A percentile compares a stretch with the other conserved stretches of the same genome.
Evolutionary conservation across 2,329 filamentous ascomycete species (phyloP).

Genomic region (Beauveria australis): DNA sequence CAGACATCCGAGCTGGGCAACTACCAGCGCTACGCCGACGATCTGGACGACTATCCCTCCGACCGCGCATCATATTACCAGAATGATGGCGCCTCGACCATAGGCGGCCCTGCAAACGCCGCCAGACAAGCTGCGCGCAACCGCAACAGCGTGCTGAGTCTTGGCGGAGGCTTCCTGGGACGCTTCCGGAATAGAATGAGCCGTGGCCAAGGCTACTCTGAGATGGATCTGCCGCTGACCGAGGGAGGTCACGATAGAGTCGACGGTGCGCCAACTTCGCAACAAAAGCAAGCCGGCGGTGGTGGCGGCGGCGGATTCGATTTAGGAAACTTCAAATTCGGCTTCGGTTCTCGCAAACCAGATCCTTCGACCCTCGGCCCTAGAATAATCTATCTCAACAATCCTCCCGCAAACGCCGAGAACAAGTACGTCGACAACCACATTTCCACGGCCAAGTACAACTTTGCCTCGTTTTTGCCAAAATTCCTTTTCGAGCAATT

Average conservation of each 20-base stretch:
- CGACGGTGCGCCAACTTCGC: slow-evolving; percentile 21
- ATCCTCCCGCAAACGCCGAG: slow-evolving; percentile 78
- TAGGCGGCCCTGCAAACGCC: slow-evolving; percentile 45
- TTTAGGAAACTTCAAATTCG: slow-evolving; percentile 80
- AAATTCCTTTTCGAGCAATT: slow-evolving; percentile 99
- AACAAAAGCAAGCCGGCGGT: slow-evolving; percentile 30
- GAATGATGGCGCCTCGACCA: slow-evolving; percentile 29
- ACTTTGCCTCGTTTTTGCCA: slow-evolving; percentile 81
- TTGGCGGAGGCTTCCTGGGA: slow-evolving; percentile 82
- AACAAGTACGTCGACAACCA: slow-evolving; percentile 96
- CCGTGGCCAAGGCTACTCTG: slow-evolving; percentile 82
- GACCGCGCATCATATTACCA: slow-evolving; percentile 81
- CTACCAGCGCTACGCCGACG: slow-evolving; percentile 84
- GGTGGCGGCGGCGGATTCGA: slow-evolving; percentile 38
- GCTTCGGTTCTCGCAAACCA: slow-evolving; percentile 73
- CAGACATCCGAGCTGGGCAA: slow-evolving; percentile 80
- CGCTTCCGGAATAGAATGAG: slow-evolving; percentile 85
- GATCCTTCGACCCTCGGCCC: slow-evolving; percentile 90
- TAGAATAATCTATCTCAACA: slow-evolving; percentile 91
- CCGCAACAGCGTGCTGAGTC: slow-evolving; percentile 78
- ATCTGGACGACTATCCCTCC: slow-evolving; percentile 72
- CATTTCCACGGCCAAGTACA: slow-evolving; percentile 97
- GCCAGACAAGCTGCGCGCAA: slow-evolving; percentile 52
- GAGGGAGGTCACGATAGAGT: slow-evolving; percentile 49
- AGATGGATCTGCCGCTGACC: slow-evolving; percentile 95